phyloP scores from a whole-genome alignment of 2,329 filamentous ascomycete genomes.

The Ophiostoma ips region DNA sequence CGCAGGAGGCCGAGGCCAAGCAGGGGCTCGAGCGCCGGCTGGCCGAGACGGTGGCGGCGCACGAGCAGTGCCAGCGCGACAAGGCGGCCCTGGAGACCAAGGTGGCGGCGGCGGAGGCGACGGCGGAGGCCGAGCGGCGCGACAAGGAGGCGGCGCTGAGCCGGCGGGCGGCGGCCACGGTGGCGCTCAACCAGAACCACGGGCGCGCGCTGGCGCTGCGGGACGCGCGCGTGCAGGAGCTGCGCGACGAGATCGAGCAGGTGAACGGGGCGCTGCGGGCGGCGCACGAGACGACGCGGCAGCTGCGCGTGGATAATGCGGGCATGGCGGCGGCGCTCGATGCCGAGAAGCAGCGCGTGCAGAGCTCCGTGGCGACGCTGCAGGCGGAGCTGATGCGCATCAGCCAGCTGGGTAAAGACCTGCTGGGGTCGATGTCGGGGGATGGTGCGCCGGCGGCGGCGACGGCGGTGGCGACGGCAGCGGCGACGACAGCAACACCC shows the following conservation, averaged over 20 bases:
- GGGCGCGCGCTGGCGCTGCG: constrained; percentile 34
- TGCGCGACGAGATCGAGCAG: constrained; percentile 34
- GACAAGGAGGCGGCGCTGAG: constrained; percentile 4
- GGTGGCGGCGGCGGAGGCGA: constrained; percentile 10
- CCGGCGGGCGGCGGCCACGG: constrained; percentile 6
- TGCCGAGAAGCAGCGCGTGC: constrained; percentile 27
- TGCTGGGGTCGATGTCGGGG: constrained; percentile 19
- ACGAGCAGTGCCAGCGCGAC: too few species aligned
- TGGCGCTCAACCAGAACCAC: constrained; percentile 26
- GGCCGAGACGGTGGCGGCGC: too few species aligned
- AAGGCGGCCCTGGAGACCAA: neutral
- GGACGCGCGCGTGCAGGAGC: constrained; percentile 35
- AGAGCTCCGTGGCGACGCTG: constrained; percentile 34
- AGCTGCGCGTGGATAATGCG: constrained; percentile 26
- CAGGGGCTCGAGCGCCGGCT: neutral
- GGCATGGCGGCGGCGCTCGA: constrained; percentile 23
- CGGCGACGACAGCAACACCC: neutral
- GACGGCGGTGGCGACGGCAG: too few species aligned
- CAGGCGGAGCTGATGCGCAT: constrained; percentile 37
- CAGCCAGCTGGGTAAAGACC: constrained; percentile 31
- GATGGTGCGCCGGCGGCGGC: neutral
- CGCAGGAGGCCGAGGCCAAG: neutral
- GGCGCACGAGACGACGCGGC: constrained; percentile 29
- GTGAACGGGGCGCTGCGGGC: constrained; percentile 30
- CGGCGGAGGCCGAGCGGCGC: constrained; percentile 14